These are phyloP conservation scores for Capsicum pubescens DNA, from an alignment of 257 asterid species.

Conservation along the genomic window DNA sequence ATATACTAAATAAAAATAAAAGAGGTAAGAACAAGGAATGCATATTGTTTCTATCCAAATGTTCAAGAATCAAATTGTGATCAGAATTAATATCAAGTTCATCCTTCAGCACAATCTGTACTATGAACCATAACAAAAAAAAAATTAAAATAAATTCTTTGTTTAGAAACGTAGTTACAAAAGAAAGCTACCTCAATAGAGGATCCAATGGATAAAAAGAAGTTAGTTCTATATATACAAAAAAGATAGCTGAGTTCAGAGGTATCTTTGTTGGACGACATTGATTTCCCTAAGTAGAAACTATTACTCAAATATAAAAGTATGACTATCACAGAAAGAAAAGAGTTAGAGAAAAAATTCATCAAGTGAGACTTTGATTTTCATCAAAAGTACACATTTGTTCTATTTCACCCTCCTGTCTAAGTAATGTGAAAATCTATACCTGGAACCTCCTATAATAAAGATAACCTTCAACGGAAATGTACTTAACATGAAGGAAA, in stretches of 20 bases:
- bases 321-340: slow-evolving; percentile 10
- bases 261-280: slow-evolving; percentile 95
- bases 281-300: slow-evolving; percentile 72
- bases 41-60: too few species aligned
- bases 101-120: too few species aligned
- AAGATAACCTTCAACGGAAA: slow-evolving; percentile 37
- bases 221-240: slow-evolving; percentile 84
- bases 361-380: slow-evolving; percentile 69
- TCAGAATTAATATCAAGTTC: too few species aligned
- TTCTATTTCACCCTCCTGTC: slow-evolving; percentile 98
- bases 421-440: slow-evolving; percentile 98
- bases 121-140: too few species aligned
- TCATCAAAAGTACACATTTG: slow-evolving; percentile 91
- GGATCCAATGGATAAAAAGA: slow-evolving; percentile 25
- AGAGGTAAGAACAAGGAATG: too few species aligned
- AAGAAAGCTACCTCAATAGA: slow-evolving; percentile 71
- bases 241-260: slow-evolving; percentile 81
- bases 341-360: slow-evolving; percentile 21
- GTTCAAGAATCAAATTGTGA: too few species aligned
- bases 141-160: slow-evolving; percentile 37
- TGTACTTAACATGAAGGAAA: background rate
- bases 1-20: too few species aligned
- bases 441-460: slow-evolving; percentile 87
- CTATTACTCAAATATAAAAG: slow-evolving; percentile 31
- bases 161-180: slow-evolving; percentile 28